Base-by-base conservation (phyloP, 1,284 basidiomycete genomes). In the Puccinia triticina region DNA sequence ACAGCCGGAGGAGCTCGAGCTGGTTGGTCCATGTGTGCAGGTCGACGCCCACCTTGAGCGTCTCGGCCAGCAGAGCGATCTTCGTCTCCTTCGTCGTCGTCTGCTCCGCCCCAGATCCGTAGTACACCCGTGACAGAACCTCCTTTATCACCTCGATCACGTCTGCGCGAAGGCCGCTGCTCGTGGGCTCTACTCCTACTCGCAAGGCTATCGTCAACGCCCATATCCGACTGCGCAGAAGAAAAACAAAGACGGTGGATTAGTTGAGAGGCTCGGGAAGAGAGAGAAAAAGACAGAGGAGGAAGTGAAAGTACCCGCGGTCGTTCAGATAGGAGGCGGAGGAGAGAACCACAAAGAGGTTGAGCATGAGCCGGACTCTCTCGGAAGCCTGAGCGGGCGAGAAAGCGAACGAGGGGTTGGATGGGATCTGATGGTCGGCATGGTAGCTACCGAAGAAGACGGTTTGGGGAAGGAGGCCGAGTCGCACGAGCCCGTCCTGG, bases 1-100 rank as follows among this genome's bases (percentile, higher is more conserved):
- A 12, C 12, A 75, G 34, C 1, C 72, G 72, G 37, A 75, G 23
- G 5, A 75, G 50, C 18, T 75, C 72, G 23, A 75, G 72, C 34
- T 75, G 48, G 34, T 75, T 75, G 34, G 72, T 32, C 72, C 72
- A 75, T 1, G 53, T 57, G 34, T 75, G 50, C 1, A 57, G 1
- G 23, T 48, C 46, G 29, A 71, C 29, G 23, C 43, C 69, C 2
- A 71, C 69, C 69, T 71, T 71, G 43, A 71, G 69, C 1, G 48
- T 34, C 48, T 71, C 69, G 10, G 50, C 69, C 43, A 71, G n/a
- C 69, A 71, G 18, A 7, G 21, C 18, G 43, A 71, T 50, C 69
- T 50, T 71, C 29, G n/a, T 46, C 43, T 71, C 69, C 14, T 71
- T 71, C 1, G 43, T 71, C 69, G 43, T 71, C 69, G 43, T 50